Evolutionary conservation across 257 asterid genomes (phyloP).

Genomic region (Anisodus tanguticus): DNA sequence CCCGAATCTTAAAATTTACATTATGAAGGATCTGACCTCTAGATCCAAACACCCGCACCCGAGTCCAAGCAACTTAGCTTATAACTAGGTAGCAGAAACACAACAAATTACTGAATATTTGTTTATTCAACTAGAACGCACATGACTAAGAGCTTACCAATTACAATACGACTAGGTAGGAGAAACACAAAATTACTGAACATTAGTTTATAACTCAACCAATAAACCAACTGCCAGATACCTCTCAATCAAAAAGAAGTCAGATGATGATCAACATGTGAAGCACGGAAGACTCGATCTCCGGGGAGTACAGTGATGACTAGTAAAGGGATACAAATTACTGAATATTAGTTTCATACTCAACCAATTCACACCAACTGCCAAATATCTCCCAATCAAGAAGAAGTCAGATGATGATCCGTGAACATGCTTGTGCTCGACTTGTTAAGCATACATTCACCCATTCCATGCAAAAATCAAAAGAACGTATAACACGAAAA

Average conservation of each 20-base stretch:
- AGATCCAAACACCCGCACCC: no score
- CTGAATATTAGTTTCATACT: neutral
- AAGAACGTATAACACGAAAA: no score
- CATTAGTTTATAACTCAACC: neutral
- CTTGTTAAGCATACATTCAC: no score
- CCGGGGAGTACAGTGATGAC: no score
- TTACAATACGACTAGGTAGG: neutral
- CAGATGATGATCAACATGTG: neutral
- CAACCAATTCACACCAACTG: neutral
- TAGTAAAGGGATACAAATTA: neutral
- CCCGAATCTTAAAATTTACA: no score
- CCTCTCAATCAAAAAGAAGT: conserved; percentile 9
- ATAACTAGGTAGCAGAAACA: no score
- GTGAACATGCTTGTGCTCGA: no score
- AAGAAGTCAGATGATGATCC: neutral
- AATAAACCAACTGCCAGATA: neutral
- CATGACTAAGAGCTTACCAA: neutral
- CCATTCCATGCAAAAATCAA: no score
- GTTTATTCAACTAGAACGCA: neutral
- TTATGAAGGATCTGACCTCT: no score
- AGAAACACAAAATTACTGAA: conserved; percentile 13
- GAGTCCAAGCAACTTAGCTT: no score
- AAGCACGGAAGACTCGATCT: no score
- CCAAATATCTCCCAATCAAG: conserved; percentile 14
- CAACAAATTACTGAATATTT: no score